These are phyloP conservation scores for Cladophialophora yegresii DNA, from an alignment of 2,329 filamentous ascomycete genomes.

Conservation along the genomic window DNA sequence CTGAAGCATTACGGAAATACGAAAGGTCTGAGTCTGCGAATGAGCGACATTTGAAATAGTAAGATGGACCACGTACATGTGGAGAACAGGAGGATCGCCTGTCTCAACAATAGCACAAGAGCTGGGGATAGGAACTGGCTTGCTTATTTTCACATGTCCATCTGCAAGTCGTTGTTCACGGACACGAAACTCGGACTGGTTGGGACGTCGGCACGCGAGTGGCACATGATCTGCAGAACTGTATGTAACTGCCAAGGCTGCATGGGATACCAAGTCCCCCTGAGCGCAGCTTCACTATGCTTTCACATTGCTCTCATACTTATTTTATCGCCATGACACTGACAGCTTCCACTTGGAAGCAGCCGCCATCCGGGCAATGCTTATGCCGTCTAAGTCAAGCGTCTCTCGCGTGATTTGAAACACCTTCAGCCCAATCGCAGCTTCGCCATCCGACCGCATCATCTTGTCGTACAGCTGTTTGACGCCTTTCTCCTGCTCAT, in stretches of 20 bases:
- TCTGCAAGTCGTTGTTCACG: slow-evolving; percentile 12
- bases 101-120: background rate
- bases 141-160: slow-evolving; percentile 16
- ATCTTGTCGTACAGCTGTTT: slow-evolving; percentile 38
- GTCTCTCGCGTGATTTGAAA: slow-evolving; percentile 36
- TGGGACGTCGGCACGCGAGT: background rate
- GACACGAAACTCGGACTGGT: background rate
- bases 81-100: background rate
- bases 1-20: slow-evolving; percentile 1
- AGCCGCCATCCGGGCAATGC: background rate
- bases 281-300: background rate
- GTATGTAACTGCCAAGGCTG: background rate
- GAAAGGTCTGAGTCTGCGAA: background rate
- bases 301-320: too few species aligned
- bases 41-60: background rate
- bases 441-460: slow-evolving; percentile 38
- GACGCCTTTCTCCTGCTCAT: slow-evolving; percentile 32
- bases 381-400: slow-evolving; percentile 37
- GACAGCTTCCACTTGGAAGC: slow-evolving; percentile 13
- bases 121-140: slow-evolving; percentile 7
- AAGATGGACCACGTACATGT: background rate
- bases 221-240: background rate
- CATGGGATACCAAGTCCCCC: too few species aligned
- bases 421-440: slow-evolving; percentile 35
- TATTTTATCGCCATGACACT: background rate